phyloP scores from a whole-genome alignment of 2,329 filamentous ascomycete species.

The Ophiocordyceps unilateralis region DNA sequence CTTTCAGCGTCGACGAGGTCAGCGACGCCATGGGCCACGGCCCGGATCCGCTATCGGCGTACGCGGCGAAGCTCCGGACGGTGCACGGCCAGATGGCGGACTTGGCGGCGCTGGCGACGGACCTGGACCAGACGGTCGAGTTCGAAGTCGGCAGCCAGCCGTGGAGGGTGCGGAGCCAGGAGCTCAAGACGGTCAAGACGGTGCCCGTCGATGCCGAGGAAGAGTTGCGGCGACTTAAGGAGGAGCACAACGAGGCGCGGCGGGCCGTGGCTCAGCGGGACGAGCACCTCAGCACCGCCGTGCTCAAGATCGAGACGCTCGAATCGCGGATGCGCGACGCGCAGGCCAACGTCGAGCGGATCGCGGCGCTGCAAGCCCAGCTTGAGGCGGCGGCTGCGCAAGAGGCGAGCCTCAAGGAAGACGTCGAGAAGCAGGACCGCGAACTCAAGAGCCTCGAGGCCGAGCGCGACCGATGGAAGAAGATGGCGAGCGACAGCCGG shows the following conservation, averaged over 20 bases:
- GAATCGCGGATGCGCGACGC: constrained; percentile 77
- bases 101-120: constrained; percentile 50
- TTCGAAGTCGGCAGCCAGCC: constrained; percentile 63
- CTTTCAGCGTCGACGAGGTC: constrained; percentile 50
- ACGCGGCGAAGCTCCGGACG: constrained; percentile 48
- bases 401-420: constrained; percentile 38
- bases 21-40: constrained; percentile 46
- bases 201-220: constrained; percentile 71
- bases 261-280: constrained; percentile 57
- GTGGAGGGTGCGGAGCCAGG: constrained; percentile 68
- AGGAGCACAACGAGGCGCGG: constrained; percentile 63
- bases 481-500: constrained; percentile 45
- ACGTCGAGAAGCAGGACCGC: constrained; percentile 49
- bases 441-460: constrained; percentile 47
- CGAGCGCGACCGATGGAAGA: constrained; percentile 55
- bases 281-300: constrained; percentile 67
- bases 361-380: constrained; percentile 44
- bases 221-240: constrained; percentile 63
- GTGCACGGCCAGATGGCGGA: constrained; percentile 50
- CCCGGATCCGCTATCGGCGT: constrained; percentile 51
- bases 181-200: constrained; percentile 67
- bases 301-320: constrained; percentile 86
- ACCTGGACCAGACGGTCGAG: constrained; percentile 57
- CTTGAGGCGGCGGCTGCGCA: constrained; percentile 35
- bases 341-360: constrained; percentile 55